A percentile compares a stretch with the other conserved stretches of the same genome.
Evolutionary conservation across 1,139 yeast genomes (phyloP).

Genomic region (Saccharomyces hybrid): DNA sequence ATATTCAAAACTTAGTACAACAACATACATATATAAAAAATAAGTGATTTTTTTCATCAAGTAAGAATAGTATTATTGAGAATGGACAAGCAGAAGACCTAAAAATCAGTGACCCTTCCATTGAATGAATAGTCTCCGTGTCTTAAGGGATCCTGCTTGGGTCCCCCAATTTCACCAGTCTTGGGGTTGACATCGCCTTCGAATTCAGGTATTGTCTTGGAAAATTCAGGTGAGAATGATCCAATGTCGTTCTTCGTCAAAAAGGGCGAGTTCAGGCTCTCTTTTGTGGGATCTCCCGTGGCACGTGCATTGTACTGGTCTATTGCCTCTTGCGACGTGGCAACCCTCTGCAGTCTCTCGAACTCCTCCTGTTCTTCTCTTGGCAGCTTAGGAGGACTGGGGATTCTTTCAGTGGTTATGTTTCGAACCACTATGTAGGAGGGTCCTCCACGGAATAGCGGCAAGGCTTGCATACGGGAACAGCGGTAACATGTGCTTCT

Average conservation of each 20-base stretch:
- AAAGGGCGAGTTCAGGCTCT: conserved; percentile 35
- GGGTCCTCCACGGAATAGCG: not conserved
- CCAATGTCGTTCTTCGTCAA: conserved; percentile 52
- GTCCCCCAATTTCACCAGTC: conserved; percentile 96
- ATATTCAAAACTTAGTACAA: not conserved
- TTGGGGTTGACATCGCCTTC: conserved; percentile 91
- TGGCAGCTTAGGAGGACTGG: conserved; percentile 81
- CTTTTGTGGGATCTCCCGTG: conserved; percentile 34
- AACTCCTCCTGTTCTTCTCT: conserved; percentile 89
- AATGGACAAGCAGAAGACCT: conserved; percentile 10
- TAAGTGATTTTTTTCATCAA: not conserved
- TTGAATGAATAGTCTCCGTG: conserved; percentile 94
- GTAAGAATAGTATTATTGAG: not conserved
- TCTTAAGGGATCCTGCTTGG: conserved; percentile 94
- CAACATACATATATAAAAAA: not conserved
- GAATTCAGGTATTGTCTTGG: conserved; percentile 84
- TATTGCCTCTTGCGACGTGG: conserved; percentile 72
- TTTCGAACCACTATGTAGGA: not conserved
- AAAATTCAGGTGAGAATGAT: conserved; percentile 58
- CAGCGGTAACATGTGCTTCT: not conserved
- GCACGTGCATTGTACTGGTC: conserved; percentile 61
- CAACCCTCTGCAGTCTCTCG: conserved; percentile 73
- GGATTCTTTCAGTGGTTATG: conserved; percentile 32
- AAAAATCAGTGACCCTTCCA: conserved; percentile 94
- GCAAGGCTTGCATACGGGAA: not conserved